A percentile compares a stretch with the other conserved stretches of the same genome.
These are phyloP conservation scores for Austroboletus olivaceoglutinosus DNA, from an alignment of 1,284 basidiomycete genomes.

Conservation along the genomic window DNA sequence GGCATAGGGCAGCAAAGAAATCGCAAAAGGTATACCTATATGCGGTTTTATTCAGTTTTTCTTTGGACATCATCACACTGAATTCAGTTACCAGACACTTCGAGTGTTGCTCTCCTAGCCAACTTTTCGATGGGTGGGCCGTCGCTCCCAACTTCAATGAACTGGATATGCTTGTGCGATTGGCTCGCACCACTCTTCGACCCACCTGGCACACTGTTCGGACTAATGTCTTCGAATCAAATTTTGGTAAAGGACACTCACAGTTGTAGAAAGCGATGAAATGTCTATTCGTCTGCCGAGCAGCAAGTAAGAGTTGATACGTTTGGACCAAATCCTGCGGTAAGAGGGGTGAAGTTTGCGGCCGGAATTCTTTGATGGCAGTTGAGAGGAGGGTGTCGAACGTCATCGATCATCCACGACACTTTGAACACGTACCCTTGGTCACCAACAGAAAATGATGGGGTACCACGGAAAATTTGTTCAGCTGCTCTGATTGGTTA, in stretches of 20 bases:
- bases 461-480: slow-evolving; percentile 82
- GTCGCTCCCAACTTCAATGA: slow-evolving; percentile 57
- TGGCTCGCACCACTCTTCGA: slow-evolving; percentile 83
- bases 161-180: slow-evolving; percentile 84
- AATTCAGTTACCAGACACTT: slow-evolving; percentile 36
- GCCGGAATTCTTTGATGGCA: slow-evolving; percentile 54
- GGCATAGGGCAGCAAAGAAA: slow-evolving; percentile 70
- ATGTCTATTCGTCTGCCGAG: slow-evolving; percentile 53
- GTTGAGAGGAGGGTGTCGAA: slow-evolving; percentile 1
- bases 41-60: slow-evolving; percentile 10
- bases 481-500: slow-evolving; percentile 50
- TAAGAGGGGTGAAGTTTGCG: slow-evolving; percentile 74
- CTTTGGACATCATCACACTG: not conserved
- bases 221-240: not conserved
- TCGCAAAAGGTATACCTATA: slow-evolving; percentile 70
- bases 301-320: slow-evolving; percentile 69
- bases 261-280: slow-evolving; percentile 88
- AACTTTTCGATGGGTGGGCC: slow-evolving; percentile 75
- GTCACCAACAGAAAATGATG: slow-evolving; percentile 81
- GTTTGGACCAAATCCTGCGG: slow-evolving; percentile 75
- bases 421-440: slow-evolving; percentile 53
- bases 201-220: slow-evolving; percentile 51
- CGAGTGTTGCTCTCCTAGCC: slow-evolving; percentile 55
- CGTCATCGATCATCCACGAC: not conserved
- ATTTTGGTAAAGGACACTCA: slow-evolving; percentile 29